Base-by-base conservation (phyloP, 371 early-diverging fungal species). In the Mortierella sp. region DNA sequence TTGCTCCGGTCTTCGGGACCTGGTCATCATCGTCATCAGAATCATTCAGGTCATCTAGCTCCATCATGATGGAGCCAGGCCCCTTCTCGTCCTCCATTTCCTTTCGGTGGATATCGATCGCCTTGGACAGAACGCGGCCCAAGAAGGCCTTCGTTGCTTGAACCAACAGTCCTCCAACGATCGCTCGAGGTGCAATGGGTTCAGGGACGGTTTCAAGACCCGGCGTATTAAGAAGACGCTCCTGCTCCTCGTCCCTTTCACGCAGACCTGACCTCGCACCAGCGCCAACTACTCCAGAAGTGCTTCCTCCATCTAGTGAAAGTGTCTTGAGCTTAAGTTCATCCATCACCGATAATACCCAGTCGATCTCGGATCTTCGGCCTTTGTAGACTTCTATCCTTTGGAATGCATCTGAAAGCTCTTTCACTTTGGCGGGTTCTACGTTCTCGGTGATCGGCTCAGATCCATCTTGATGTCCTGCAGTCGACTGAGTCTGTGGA, bases 121-220 rank as follows among this genome's bases (percentile, higher is more conserved):
- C 72, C 61, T 72, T 77, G 16, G 72, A 62, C n/a, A 77, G 62
- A 14, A 77, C 51, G 14, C 73, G 56, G 7, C 60, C 66, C 46
- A 85, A 67, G 64, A 87, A 88, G 25, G 85, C 75, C 29, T 79
- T 85, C 45, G 84, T 79, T 14, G 75, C 82, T 46, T 86, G 81
- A 30, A 84, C 72, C 53, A 85, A 64, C n/a, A 85, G 68, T 19
- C 72, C 72, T 7, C 83, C 84, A 0, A 85, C 82, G 12, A 85
- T 74, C 5, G 85, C 65, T 2, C 83, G 81, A 59, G 86, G 84
- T 45, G 74, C 62, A 44, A 86, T 70, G 9, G 83, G 75, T 16
- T 84, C 84, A 0, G 71, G 77, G 18, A 82, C 72, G 21, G 74
- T 74, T 28, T 80, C 64, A 72, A 66, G 74, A 64, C 63, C 83